phyloP scores from a whole-genome alignment of 2,329 filamentous ascomycete species.

The Ilyonectria destructans region DNA sequence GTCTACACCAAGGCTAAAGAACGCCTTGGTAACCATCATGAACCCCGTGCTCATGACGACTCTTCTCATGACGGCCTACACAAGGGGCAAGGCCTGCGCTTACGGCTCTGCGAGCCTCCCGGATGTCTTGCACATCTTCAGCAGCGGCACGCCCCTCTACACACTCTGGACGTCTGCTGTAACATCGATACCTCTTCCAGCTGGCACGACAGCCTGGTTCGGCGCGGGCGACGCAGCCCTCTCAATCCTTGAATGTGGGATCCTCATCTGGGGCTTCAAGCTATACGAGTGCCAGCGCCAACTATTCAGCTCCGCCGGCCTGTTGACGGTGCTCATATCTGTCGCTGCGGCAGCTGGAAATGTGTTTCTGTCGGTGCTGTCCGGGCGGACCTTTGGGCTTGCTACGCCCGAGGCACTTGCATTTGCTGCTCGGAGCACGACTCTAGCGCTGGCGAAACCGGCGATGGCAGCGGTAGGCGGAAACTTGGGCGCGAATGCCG shows the following conservation, averaged over 20 bases:
- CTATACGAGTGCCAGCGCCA: conserved; percentile 66
- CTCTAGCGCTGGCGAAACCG: conserved; percentile 66
- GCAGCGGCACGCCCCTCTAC: conserved; percentile 55
- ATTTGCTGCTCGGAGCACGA: conserved; percentile 67
- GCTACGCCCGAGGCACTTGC: conserved; percentile 56
- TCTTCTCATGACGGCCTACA: conserved; percentile 62
- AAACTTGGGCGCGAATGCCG: conserved; percentile 64
- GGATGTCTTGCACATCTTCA: conserved; percentile 50
- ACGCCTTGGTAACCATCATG: conserved; percentile 58
- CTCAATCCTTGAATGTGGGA: conserved; percentile 66
- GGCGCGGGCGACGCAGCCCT: conserved; percentile 67
- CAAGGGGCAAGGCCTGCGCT: conserved; percentile 56
- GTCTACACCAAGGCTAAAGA: conserved; percentile 41
- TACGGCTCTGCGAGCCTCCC: conserved; percentile 51
- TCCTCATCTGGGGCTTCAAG: conserved; percentile 70
- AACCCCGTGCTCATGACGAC: conserved; percentile 67
- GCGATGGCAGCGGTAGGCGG: conserved; percentile 63
- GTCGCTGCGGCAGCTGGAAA: conserved; percentile 58
- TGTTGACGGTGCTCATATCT: conserved; percentile 58
- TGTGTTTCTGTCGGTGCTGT: conserved; percentile 60
- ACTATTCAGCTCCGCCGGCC: conserved; percentile 61
- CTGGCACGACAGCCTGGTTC: conserved; percentile 51
- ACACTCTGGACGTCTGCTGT: conserved; percentile 53
- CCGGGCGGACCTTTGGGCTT: conserved; percentile 57
- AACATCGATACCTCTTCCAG: conserved; percentile 22